These are phyloP conservation scores for Helicostylum pulchrum DNA, from an alignment of 192 early-diverging fungal species.

Conservation along the genomic window DNA sequence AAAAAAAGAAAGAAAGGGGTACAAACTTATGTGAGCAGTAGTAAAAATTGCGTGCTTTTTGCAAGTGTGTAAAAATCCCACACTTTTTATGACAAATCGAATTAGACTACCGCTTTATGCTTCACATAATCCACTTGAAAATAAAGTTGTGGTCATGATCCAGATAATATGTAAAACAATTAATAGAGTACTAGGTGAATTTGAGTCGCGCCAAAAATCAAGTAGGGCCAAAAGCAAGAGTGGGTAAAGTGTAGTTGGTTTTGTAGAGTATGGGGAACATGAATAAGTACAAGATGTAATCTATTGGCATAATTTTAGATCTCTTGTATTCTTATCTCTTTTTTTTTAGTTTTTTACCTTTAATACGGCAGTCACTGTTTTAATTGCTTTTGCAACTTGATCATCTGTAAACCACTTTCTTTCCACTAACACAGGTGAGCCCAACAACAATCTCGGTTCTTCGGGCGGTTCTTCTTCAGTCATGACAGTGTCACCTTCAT, in stretches of 20 bases:
- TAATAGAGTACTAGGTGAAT: constrained; percentile 21
- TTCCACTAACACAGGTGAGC: not conserved
- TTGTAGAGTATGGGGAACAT: constrained; percentile 37
- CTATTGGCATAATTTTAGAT: constrained; percentile 17
- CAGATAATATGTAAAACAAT: constrained; percentile 25
- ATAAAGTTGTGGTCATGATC: constrained; percentile 17
- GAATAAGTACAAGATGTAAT: constrained; percentile 34
- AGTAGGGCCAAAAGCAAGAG: constrained; percentile 35
- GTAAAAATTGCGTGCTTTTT: not conserved
- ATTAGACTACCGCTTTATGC: not conserved
- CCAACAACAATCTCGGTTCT: not conserved
- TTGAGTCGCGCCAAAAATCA: constrained; percentile 31
- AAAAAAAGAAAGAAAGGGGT: not conserved
- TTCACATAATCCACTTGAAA: constrained; percentile 12
- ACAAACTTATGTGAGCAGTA: not conserved
- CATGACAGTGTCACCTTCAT: not conserved
- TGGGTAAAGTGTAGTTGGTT: constrained; percentile 30
- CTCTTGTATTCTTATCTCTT: not conserved
- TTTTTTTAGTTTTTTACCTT: constrained; percentile 8
- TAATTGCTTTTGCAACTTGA: not conserved
- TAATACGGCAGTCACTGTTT: constrained; percentile 8
- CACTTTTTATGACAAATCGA: too few relatives aligned
- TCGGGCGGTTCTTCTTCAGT: not conserved
- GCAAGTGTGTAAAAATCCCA: too few relatives aligned
- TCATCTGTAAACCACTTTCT: not conserved